Conservation (phyloP, 441 rosid species). For the Populus hybrid region DNA sequence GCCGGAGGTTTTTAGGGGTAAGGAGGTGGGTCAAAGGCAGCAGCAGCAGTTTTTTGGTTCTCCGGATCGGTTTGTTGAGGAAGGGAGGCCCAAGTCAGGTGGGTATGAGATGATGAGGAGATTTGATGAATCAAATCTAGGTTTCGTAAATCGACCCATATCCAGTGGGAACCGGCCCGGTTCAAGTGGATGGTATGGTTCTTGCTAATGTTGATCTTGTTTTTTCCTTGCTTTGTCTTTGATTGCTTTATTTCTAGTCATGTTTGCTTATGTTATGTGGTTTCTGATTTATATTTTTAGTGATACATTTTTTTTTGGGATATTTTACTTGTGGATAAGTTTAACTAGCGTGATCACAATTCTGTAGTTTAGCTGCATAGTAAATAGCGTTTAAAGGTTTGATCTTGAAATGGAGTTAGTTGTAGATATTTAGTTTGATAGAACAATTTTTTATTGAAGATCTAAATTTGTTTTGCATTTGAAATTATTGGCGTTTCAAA, state of each 20-base stretch:
- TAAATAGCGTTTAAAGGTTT: neutral
- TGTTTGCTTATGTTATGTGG: neutral
- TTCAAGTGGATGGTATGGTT: constrained; percentile 61
- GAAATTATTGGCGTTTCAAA: neutral
- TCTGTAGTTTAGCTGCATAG: no score
- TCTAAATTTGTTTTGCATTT: neutral
- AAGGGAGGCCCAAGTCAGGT: constrained; percentile 68
- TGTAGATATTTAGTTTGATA: neutral
- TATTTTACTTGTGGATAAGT: neutral
- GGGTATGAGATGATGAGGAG: constrained; percentile 50
- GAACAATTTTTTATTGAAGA: neutral
- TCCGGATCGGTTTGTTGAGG: constrained; percentile 36
- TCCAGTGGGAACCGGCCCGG: constrained; percentile 57
- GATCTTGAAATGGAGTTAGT: neutral
- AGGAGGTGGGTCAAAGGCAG: constrained; percentile 32
- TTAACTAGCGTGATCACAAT: neutral
- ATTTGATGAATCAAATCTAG: constrained; percentile 39
- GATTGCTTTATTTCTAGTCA: neutral
- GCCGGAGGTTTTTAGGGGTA: constrained; percentile 30
- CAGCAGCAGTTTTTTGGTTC: constrained; percentile 30
- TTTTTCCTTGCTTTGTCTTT: neutral
- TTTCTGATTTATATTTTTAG: neutral
- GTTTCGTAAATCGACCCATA: constrained; percentile 41
- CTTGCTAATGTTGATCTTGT: constrained; percentile 1
- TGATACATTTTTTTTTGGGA: neutral